Evolutionary conservation across 306 rosid species (phyloP), one percentile per base, ranked within the genome.

Genomic region (Dalbergia cochinchinensis): DNA sequence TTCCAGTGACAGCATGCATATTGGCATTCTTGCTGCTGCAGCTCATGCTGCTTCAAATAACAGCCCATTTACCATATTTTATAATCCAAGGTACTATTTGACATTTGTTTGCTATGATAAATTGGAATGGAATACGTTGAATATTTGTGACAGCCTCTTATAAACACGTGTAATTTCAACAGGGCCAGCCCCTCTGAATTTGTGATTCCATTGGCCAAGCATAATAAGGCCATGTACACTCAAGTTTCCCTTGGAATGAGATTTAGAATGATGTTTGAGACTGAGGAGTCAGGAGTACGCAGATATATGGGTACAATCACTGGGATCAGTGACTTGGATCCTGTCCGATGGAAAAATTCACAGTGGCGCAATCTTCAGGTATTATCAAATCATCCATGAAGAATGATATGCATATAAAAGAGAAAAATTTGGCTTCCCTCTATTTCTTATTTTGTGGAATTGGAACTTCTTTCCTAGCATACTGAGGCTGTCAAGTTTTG

Each of bases 351-450:
- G 98, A 94, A 94, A 83, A 85, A 76, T 82, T 94, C 98, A 6
- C 97, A 92, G 73, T 94, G 98, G 98, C 93, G 98, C 63, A 94
- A 94, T 83, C 97, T 94, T 77, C 98, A 92, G 97, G 98, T 92
- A 88, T 74, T 77, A 10, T 55, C 18, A 26, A 54, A 33, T 58
- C 67, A 16, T 3, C 33, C 5, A 18, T 59, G 71, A 39, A 71
- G 58, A 66, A 65, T 6, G 19, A 8, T 54, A 50, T 51, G 44
- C 37, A 15, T 44, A 39, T 41, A n/a, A 33, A 41, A 11, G 13
- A 33, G 41, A 37, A 37, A 39, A 73, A 39, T 22, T 2, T 13
- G 39, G 6, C 31, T 31, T 33, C 70, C 47, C 37, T 14, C 35
- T n/a, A 42, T 1, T 62, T 79, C 60, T 12, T 22, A 33, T 44